A percentile compares a stretch with the other conserved stretches of the same genome.
phyloP scores from a whole-genome alignment of 2,329 filamentous ascomycete species.

The Chrysosporium keratinophilum region DNA sequence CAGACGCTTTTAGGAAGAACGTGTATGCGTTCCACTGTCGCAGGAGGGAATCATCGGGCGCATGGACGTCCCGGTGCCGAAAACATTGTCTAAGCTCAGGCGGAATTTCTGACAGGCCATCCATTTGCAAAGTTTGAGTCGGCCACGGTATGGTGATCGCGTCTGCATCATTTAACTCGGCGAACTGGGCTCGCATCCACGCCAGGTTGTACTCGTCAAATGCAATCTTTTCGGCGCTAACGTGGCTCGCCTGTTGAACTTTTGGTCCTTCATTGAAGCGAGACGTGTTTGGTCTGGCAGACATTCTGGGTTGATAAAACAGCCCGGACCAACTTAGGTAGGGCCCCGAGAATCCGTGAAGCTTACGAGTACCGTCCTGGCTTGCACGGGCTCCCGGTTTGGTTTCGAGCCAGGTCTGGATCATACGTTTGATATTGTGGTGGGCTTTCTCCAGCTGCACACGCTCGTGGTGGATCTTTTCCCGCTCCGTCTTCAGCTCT shows the following conservation, averaged over 20 bases:
- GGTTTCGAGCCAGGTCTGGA: neutral
- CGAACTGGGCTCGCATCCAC: neutral
- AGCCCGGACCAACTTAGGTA: neutral
- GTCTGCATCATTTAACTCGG: neutral
- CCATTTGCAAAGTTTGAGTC: slow-evolving; percentile 2
- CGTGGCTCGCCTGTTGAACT: neutral
- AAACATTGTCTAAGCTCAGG: neutral
- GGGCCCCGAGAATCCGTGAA: neutral
- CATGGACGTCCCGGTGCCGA: neutral
- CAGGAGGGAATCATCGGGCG: slow-evolving; percentile 10
- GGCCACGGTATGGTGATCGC: slow-evolving; percentile 9
- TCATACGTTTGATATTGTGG: neutral
- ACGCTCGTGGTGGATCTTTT: slow-evolving; percentile 10
- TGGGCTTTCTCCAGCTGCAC: slow-evolving; percentile 9
- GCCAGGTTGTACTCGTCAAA: neutral
- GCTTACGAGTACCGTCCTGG: too few relatives aligned
- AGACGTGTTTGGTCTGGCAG: neutral
- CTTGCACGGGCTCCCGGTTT: neutral
- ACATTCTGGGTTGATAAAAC: neutral
- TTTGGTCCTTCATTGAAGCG: neutral
- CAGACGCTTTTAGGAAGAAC: slow-evolving; percentile 15
- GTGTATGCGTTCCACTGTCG: slow-evolving; percentile 17
- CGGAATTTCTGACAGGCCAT: slow-evolving; percentile 5
- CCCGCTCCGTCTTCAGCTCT: slow-evolving; percentile 11
- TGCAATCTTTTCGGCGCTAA: neutral